Percentiles rank a stretch among this genome's conserved stretches.
These are phyloP conservation scores for Pestalotiopsis sp. DNA, from an alignment of 2,329 filamentous ascomycete species.

Conservation along the genomic window DNA sequence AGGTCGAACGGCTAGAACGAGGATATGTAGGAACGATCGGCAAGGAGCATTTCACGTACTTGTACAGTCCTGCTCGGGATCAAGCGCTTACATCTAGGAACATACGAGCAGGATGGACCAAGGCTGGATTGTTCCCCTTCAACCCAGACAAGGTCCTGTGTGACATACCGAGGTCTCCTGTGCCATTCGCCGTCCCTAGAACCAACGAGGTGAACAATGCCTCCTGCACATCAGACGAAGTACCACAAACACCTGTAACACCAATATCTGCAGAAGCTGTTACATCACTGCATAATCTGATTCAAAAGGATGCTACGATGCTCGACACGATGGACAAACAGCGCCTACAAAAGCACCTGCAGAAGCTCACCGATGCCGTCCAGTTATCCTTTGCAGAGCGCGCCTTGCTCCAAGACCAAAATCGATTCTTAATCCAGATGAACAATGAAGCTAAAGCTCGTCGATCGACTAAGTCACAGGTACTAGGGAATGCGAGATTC, in stretches of 20 bases:
- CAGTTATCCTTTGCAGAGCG: background rate
- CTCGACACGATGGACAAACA: background rate
- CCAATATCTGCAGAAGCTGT: conserved; percentile 4
- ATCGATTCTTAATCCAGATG: background rate
- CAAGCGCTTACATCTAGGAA: conserved; percentile 2
- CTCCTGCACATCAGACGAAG: background rate
- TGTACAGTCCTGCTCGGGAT: background rate
- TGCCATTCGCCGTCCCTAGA: background rate
- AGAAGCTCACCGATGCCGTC: background rate
- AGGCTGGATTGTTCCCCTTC: conserved; percentile 5
- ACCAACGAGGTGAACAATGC: conserved; percentile 1
- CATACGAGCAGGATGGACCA: conserved; percentile 3
- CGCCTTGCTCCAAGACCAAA: background rate
- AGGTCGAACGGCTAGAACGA: background rate
- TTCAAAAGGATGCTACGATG: background rate
- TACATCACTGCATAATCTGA: background rate
- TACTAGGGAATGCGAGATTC: too few species aligned
- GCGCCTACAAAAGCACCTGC: background rate
- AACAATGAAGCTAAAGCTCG: conserved; percentile 1
- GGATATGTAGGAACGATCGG: conserved; percentile 1
- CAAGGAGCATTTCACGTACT: conserved; percentile 1
- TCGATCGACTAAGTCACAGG: too few species aligned
- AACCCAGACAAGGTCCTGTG: background rate
- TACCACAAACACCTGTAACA: background rate
- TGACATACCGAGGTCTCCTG: background rate